phyloP scores from a whole-genome alignment of 192 early-diverging fungal genomes.

The Podila epicladia region DNA sequence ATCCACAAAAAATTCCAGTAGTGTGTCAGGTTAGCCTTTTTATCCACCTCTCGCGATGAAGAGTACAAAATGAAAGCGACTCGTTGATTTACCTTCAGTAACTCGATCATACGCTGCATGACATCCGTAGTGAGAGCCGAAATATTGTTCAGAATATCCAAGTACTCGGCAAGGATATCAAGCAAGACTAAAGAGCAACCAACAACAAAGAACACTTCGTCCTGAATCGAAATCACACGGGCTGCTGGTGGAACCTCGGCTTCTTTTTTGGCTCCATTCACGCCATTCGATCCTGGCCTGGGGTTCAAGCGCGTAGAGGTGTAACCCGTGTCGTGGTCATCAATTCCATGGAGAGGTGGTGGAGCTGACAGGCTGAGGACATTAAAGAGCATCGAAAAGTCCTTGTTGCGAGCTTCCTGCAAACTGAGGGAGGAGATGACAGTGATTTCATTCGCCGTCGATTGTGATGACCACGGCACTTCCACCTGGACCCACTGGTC shows the following conservation, averaged over 20 bases:
- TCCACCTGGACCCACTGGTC: conserved; percentile 96
- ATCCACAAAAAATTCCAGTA: too few relatives aligned
- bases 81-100: conserved; percentile 75
- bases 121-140: conserved; percentile 83
- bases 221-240: conserved; percentile 79
- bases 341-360: conserved; percentile 19
- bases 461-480: conserved; percentile 95
- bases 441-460: conserved; percentile 79
- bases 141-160: conserved; percentile 85
- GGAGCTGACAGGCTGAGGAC: conserved; percentile 25
- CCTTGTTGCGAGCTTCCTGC: conserved; percentile 54
- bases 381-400: conserved; percentile 46
- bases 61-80: not conserved
- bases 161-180: conserved; percentile 93
- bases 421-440: conserved; percentile 55
- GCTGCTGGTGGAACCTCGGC: conserved; percentile 47
- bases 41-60: too few relatives aligned
- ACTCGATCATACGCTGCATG: conserved; percentile 87
- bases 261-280: conserved; percentile 22
- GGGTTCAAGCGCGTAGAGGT: conserved; percentile 2
- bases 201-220: conserved; percentile 86
- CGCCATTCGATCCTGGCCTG: conserved; percentile 12
- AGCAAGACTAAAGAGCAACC: conserved; percentile 89
- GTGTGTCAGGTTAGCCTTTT: too few relatives aligned
- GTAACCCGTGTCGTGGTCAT: conserved; percentile 17